phyloP scores from a whole-genome alignment of 306 rosid species.

The Sechiopsis laciniata region DNA sequence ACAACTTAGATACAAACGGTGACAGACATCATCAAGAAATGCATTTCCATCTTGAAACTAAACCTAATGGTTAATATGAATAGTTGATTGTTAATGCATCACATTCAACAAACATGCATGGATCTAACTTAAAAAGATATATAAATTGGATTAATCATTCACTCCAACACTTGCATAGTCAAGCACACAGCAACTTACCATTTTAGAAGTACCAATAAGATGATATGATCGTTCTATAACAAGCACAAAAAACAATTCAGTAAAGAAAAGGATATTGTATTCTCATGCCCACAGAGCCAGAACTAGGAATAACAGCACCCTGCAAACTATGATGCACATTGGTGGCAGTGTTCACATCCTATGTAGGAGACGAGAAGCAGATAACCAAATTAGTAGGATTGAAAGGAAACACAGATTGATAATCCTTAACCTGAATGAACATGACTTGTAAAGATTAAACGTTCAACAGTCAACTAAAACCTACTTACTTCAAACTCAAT shows the following conservation, averaged over 20 bases:
- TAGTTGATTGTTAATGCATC: not conserved
- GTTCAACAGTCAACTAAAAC: slow-evolving; percentile 15
- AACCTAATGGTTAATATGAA: not conserved
- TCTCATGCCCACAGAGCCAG: slow-evolving; percentile 98
- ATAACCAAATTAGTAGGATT: slow-evolving; percentile 11
- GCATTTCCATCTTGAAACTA: not conserved
- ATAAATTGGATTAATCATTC: not conserved
- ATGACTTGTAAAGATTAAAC: slow-evolving; percentile 4
- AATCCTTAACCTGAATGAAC: not conserved
- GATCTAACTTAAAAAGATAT: not conserved
- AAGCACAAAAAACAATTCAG: slow-evolving; percentile 15
- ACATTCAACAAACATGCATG: not conserved
- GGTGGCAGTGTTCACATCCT: slow-evolving; percentile 89
- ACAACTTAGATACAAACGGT: not conserved
- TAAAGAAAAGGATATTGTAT: slow-evolving; percentile 80
- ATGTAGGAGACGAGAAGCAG: slow-evolving; percentile 32
- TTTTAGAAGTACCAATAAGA: not conserved
- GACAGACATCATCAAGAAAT: not conserved
- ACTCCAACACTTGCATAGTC: not conserved
- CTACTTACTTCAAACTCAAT: slow-evolving; percentile 93
- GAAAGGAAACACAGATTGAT: not conserved
- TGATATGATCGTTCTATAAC: not conserved
- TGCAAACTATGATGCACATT: slow-evolving; percentile 86
- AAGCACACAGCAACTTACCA: not conserved
- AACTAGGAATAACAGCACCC: slow-evolving; percentile 98